Percentiles rank a stretch among this genome's conserved stretches.
Evolutionary conservation across 768 basidiomycete species (phyloP).

Genomic region (Vishniacozyma victoriae): DNA sequence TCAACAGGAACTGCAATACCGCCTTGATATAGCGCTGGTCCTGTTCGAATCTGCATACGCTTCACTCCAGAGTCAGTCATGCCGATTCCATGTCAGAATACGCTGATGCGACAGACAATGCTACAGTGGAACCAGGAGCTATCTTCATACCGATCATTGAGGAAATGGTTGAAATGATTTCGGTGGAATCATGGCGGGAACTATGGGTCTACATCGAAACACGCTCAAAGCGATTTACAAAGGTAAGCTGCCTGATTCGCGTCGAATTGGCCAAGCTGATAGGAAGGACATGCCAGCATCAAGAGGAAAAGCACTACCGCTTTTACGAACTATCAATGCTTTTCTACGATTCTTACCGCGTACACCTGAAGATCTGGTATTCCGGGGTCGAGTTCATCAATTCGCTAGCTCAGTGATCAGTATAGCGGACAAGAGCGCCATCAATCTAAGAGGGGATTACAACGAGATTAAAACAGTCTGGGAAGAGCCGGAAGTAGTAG

Average conservation of each 20-base stretch:
- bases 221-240: conserved; percentile 36
- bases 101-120: neutral
- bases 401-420: conserved; percentile 40
- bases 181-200: conserved; percentile 33
- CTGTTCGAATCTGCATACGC: conserved; percentile 31
- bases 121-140: conserved; percentile 32
- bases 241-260: conserved; percentile 12
- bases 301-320: conserved; percentile 36
- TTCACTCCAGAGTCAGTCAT: conserved; percentile 14
- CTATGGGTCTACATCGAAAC: conserved; percentile 39
- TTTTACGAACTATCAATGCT: conserved; percentile 34
- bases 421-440: conserved; percentile 43
- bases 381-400: conserved; percentile 39
- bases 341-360: conserved; percentile 39
- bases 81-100: too few species aligned
- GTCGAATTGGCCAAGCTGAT: neutral
- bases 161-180: conserved; percentile 37
- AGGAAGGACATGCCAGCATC: conserved; percentile 42
- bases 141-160: conserved; percentile 41
- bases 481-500: conserved; percentile 15
- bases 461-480: conserved; percentile 34
- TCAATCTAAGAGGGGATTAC: conserved; percentile 42
- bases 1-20: conserved; percentile 20
- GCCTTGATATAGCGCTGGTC: conserved; percentile 33
- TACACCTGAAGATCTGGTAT: conserved; percentile 36